Conservation (phyloP, 805 yeast species). For the Zygoascus ofunaensis region DNA sequence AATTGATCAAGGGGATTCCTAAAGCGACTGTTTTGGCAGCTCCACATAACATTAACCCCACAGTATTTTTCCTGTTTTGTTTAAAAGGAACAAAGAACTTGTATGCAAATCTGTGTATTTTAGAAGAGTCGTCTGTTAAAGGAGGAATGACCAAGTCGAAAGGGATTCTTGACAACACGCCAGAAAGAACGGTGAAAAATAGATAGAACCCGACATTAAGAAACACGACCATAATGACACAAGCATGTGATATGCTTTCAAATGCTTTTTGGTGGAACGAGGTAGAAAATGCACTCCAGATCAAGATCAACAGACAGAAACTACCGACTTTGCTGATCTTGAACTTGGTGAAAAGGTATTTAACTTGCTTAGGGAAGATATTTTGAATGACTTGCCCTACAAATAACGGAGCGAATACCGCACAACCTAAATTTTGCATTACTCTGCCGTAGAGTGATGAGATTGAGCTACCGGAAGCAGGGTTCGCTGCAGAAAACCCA, state of each 20-base stretch:
- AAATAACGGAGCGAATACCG: slow-evolving; percentile 75
- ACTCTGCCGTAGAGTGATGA: slow-evolving; percentile 57
- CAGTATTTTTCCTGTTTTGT: slow-evolving; percentile 62
- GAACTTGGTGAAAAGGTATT: slow-evolving; percentile 50
- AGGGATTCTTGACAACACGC: slow-evolving; percentile 49
- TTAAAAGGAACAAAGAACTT: slow-evolving; percentile 52
- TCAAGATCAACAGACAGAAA: slow-evolving; percentile 65
- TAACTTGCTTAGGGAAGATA: slow-evolving; percentile 53
- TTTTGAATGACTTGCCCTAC: slow-evolving; percentile 84
- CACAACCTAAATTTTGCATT: slow-evolving; percentile 79
- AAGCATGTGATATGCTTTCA: slow-evolving; percentile 53
- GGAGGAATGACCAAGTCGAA: slow-evolving; percentile 29
- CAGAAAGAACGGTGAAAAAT: slow-evolving; percentile 63
- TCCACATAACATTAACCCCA: slow-evolving; percentile 76
- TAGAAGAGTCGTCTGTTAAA: slow-evolving; percentile 42
- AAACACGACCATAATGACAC: slow-evolving; percentile 69
- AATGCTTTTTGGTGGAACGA: slow-evolving; percentile 81
- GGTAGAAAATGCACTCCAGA: slow-evolving; percentile 75
- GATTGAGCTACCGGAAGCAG: slow-evolving; percentile 45
- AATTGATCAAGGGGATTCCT: slow-evolving; percentile 74
- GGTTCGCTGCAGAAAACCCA: slow-evolving; percentile 71
- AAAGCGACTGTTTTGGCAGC: slow-evolving; percentile 91
- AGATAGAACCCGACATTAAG: slow-evolving; percentile 75
- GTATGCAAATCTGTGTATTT: slow-evolving; percentile 36
- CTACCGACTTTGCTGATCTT: slow-evolving; percentile 66